Evolutionary conservation across 768 basidiomycete genomes (phyloP).

Genomic region (Kwoniella pini): DNA sequence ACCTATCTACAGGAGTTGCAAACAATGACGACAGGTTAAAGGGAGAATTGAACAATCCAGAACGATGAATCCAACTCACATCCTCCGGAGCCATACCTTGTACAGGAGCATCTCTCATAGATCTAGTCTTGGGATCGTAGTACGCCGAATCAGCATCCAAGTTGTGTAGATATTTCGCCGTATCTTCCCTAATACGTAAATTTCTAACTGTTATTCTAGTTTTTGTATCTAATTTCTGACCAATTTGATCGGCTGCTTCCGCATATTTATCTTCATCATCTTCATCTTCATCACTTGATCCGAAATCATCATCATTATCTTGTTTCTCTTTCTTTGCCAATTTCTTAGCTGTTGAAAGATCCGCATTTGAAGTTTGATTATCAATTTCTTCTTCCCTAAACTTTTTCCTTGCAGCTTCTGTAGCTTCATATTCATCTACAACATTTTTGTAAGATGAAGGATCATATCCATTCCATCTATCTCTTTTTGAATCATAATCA

Average conservation of each 20-base stretch:
- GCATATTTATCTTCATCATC: constrained; percentile 97
- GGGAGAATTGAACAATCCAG: too few relatives aligned
- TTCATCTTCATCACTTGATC: constrained; percentile 73
- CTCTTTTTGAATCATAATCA: constrained; percentile 87
- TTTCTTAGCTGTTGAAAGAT: constrained; percentile 85
- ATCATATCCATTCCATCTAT: constrained; percentile 98
- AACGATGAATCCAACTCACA: too few relatives aligned
- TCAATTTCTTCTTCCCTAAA: constrained; percentile 96
- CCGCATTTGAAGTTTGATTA: constrained; percentile 83
- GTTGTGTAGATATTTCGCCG: constrained; percentile 97
- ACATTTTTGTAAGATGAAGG: constrained; percentile 78
- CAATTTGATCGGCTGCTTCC: constrained; percentile 94
- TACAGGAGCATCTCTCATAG: constrained; percentile 95
- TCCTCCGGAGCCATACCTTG: constrained; percentile 80
- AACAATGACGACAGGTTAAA: too few relatives aligned
- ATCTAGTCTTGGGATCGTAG: constrained; percentile 98
- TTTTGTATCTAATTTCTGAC: constrained; percentile 97
- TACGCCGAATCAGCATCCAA: constrained; percentile 93
- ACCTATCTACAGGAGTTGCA: too few relatives aligned
- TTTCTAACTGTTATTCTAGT: constrained; percentile 98
- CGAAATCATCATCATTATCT: constrained; percentile 78
- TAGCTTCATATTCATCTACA: constrained; percentile 89
- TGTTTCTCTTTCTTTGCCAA: constrained; percentile 62
- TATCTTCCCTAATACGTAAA: constrained; percentile 97
- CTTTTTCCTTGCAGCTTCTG: constrained; percentile 87